Evolutionary conservation across 176 grass and related monocot species (phyloP).

Genomic region (Paspalum notatum): DNA sequence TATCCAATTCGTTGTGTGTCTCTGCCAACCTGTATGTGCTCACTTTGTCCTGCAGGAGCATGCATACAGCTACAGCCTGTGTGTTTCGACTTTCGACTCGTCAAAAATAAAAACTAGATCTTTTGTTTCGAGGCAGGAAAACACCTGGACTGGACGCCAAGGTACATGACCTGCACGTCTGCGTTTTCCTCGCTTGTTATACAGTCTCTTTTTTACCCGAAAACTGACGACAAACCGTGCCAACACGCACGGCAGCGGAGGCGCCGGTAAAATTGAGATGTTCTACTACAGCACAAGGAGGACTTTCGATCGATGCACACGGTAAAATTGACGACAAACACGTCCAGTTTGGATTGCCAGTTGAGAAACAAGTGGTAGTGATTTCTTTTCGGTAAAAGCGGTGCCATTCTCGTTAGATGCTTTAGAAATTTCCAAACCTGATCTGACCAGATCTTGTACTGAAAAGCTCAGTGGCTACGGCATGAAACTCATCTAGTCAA

Average conservation of each 20-base stretch:
- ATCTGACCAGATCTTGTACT: not conserved
- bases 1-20: not conserved
- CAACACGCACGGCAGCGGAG: not conserved
- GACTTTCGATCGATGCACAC: not conserved
- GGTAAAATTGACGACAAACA: too few relatives aligned
- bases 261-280: not conserved
- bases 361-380: not conserved
- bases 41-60: not conserved
- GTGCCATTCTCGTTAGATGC: not conserved
- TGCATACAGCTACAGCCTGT: not conserved
- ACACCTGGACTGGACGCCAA: not conserved
- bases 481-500: conserved; percentile 19
- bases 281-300: not conserved
- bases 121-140: not conserved
- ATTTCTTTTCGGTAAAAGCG: not conserved
- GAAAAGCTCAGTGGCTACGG: conserved; percentile 2
- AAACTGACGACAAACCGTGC: not conserved
- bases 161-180: not conserved
- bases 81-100: too few relatives aligned
- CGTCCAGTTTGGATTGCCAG: not conserved
- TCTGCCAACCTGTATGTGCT: not conserved
- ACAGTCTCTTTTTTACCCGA: not conserved
- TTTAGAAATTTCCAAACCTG: not conserved
- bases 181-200: not conserved
- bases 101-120: not conserved